A percentile compares a stretch with the other conserved stretches of the same genome.
Evolutionary conservation across 345 rosid species (phyloP).

Genomic region (Iberis pinnata): DNA sequence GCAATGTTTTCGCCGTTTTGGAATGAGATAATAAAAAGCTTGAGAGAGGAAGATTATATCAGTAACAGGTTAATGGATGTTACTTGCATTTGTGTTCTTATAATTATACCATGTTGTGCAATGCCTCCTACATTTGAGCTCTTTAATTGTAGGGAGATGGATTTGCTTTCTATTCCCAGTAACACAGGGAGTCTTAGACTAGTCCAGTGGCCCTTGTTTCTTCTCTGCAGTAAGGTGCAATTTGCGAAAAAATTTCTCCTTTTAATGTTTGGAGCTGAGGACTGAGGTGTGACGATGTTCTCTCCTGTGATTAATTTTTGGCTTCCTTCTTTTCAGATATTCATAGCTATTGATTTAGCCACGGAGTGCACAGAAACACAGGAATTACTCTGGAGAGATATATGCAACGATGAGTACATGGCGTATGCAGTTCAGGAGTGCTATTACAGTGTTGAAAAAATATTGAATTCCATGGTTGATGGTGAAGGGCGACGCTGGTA

Average conservation of each 20-base stretch:
- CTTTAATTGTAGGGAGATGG: slow-evolving; percentile 67
- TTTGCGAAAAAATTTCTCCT: slow-evolving; percentile 18
- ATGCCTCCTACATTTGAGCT: slow-evolving; percentile 4
- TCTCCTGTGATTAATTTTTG: slow-evolving; percentile 12
- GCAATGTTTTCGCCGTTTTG: slow-evolving; percentile 95
- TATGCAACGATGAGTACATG: slow-evolving; percentile 93
- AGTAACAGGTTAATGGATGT: slow-evolving; percentile 59
- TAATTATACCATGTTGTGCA: slow-evolving; percentile 15
- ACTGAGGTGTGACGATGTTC: slow-evolving; percentile 11
- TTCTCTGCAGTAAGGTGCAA: slow-evolving; percentile 88
- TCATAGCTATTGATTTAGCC: slow-evolving; percentile 92
- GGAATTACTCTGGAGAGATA: slow-evolving; percentile 65
- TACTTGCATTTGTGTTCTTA: slow-evolving; percentile 10
- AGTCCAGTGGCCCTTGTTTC: slow-evolving; percentile 99
- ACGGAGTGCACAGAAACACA: slow-evolving; percentile 84
- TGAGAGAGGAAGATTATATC: slow-evolving; percentile 94
- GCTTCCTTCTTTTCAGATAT: slow-evolving; percentile 48
- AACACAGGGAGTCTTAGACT: slow-evolving; percentile 83
- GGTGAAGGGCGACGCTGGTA: slow-evolving; percentile 97
- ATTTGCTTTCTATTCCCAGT: slow-evolving; percentile 87
- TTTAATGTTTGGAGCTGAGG: neutral
- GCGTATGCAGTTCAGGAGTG: slow-evolving; percentile 95
- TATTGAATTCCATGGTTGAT: slow-evolving; percentile 73
- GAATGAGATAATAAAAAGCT: slow-evolving; percentile 92
- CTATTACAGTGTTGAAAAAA: slow-evolving; percentile 75